phyloP scores from a whole-genome alignment of 2,329 filamentous ascomycete genomes.

The Penicillium aurantiogriseum region DNA sequence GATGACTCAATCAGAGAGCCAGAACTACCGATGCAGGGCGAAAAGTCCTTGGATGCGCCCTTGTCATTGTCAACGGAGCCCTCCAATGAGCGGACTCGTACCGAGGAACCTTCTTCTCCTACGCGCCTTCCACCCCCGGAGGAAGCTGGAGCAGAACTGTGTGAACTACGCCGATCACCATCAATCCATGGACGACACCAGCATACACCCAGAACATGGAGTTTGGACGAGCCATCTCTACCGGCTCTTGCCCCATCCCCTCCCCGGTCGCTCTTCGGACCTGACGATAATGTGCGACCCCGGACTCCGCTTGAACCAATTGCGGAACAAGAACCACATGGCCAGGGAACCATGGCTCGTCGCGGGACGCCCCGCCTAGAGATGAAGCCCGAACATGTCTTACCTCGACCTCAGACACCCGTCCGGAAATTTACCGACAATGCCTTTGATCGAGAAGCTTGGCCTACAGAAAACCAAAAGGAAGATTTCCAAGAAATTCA shows the following conservation, averaged over 20 bases:
- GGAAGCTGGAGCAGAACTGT: conserved; percentile 20
- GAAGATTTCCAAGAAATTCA: conserved; percentile 22
- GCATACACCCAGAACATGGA: conserved; percentile 29
- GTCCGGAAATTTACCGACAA: conserved; percentile 37
- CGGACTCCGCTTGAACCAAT: conserved; percentile 52
- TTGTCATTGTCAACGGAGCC: conserved; percentile 12
- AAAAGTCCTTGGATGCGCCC: conserved; percentile 30
- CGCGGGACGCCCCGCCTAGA: conserved; percentile 36
- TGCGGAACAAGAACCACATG: conserved; percentile 47
- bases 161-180: conserved; percentile 34
- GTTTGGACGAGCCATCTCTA: conserved; percentile 26
- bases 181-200: conserved; percentile 40
- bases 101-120: conserved; percentile 9
- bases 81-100: conserved; percentile 4
- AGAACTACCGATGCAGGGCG: conserved; percentile 7
- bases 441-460: conserved; percentile 30
- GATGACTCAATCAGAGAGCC: conserved; percentile 11
- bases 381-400: conserved; percentile 42
- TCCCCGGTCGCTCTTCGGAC: conserved; percentile 37
- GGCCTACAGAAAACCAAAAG: conserved; percentile 31
- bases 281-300: conserved; percentile 35
- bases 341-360: conserved; percentile 41
- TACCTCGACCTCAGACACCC: conserved; percentile 33
- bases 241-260: conserved; percentile 24
- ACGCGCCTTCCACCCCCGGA: conserved; percentile 18